These are phyloP conservation scores for Metschnikowia chrysomelidarum DNA, from an alignment of 805 yeast genomes.

Conservation along the genomic window DNA sequence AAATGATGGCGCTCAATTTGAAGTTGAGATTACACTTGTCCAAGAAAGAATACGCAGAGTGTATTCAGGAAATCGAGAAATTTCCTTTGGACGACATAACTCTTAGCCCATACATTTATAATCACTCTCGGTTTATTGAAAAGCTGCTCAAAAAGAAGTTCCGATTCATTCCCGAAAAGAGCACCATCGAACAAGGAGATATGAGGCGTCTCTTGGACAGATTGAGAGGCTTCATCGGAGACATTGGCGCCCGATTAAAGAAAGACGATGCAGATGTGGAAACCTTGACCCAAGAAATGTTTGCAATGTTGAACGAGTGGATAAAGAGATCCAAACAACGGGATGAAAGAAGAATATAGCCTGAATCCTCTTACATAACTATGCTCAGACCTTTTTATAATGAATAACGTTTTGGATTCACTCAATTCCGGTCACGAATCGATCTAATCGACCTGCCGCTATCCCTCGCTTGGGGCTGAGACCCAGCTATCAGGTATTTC, in stretches of 20 bases:
- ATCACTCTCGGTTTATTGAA: slow-evolving; percentile 33
- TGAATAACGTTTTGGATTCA: background rate
- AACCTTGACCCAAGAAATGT: slow-evolving; percentile 20
- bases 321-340: slow-evolving; percentile 10
- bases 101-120: slow-evolving; percentile 33
- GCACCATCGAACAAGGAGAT: slow-evolving; percentile 3
- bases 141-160: slow-evolving; percentile 20
- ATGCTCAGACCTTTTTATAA: too few relatives aligned
- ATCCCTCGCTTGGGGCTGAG: slow-evolving; percentile 4
- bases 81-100: slow-evolving; percentile 33
- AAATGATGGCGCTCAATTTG: slow-evolving; percentile 26
- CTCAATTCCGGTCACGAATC: slow-evolving; percentile 16
- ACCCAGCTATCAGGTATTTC: slow-evolving; percentile 18
- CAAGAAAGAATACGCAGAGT: slow-evolving; percentile 19
- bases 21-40: slow-evolving; percentile 25
- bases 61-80: slow-evolving; percentile 21
- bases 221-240: slow-evolving; percentile 35
- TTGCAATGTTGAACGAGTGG: slow-evolving; percentile 30
- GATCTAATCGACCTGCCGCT: slow-evolving; percentile 16
- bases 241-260: slow-evolving; percentile 30
- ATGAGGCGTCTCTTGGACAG: slow-evolving; percentile 15
- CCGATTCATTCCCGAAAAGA: too few relatives aligned
- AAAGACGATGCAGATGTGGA: slow-evolving; percentile 31
- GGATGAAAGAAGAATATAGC: slow-evolving; percentile 10
- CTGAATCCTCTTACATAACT: too few relatives aligned